phyloP scores from a whole-genome alignment of 495 filamentous ascomycete species.

The Extremus antarcticus region DNA sequence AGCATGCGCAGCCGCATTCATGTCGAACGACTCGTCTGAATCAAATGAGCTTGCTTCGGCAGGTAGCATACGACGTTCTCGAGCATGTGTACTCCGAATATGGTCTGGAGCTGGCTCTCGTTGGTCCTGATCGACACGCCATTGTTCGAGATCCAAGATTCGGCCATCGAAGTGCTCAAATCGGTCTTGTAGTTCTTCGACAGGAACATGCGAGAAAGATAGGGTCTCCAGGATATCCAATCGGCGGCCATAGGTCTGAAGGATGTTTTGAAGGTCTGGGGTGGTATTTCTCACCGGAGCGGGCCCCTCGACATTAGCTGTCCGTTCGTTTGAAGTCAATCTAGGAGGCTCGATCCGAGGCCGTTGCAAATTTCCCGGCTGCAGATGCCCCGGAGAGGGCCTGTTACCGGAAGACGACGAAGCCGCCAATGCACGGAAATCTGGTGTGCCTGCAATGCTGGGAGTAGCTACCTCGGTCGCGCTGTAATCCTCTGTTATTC shows the following conservation, averaged over 20 bases:
- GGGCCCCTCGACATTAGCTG: neutral
- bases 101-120: slow-evolving; percentile 7
- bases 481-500: slow-evolving; percentile 23
- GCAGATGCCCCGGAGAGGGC: neutral
- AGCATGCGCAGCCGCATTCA: slow-evolving; percentile 25
- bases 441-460: slow-evolving; percentile 29
- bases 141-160: slow-evolving; percentile 50
- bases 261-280: slow-evolving; percentile 5
- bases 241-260: slow-evolving; percentile 39
- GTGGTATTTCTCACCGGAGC: neutral
- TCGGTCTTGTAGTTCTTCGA: slow-evolving; percentile 49
- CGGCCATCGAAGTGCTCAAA: slow-evolving; percentile 48
- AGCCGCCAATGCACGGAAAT: slow-evolving; percentile 20
- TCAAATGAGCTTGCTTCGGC: slow-evolving; percentile 6
- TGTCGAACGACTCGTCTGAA: slow-evolving; percentile 23
- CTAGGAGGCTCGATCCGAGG: neutral
- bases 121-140: slow-evolving; percentile 50
- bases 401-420: neutral
- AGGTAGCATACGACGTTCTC: slow-evolving; percentile 5
- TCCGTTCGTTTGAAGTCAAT: neutral
- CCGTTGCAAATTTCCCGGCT: neutral
- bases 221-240: slow-evolving; percentile 49
- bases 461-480: slow-evolving; percentile 35
- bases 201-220: slow-evolving; percentile 44
- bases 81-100: slow-evolving; percentile 23